Base-by-base conservation (phyloP, 257 asterid species). In the Gentiana dahurica region DNA sequence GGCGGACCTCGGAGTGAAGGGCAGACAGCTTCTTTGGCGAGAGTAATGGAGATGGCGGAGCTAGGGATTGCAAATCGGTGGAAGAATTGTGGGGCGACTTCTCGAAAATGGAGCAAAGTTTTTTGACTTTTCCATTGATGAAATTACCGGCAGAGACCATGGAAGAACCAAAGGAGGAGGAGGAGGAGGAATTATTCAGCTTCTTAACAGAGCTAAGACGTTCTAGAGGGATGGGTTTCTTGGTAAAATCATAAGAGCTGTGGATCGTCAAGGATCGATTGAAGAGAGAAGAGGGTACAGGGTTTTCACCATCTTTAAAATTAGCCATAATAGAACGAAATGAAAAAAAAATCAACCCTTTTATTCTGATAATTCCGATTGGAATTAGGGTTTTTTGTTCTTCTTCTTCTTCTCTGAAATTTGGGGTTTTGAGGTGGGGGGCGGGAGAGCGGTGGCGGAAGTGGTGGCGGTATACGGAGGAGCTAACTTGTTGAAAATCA, bases 41-140 rank as follows among this genome's bases (percentile, higher is more conserved):
- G 38, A 76, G 71, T 1, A 55, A 58, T 8, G 70, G 63, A n/a
- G 76, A 63, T 1, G 57, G 56, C 3, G 67, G 66, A 0, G 24
- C 24, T 48, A 53, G 36, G 59, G 57, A 35, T 39, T 55, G 73
- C 11, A 62, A 63, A 60, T 54, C 57, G 3, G 71, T 51, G 0
- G 55, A 53, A 54, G 64, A 51, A 24, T 24, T 24, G n/a, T 48
- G 62, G 2, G 77, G 41, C 45, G 72, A 62, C 55, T 41, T 55
- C 61, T 82, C 98, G 55, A 90, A 90, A 54, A 90, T 56, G 4
- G 94, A 84, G 68, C 94, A 78, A 0, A 90, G 65, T 58, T 75
- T 81, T 59, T 77, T 69, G 12, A 90, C 96, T 55, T 90, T 90
- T 0, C 96, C 95, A 62, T 74, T 87, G 34, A 90, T 57, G 0